Evolutionary conservation across 176 grass and related monocot genomes (phyloP).

Genomic region (Eragrostis nindensis): DNA sequence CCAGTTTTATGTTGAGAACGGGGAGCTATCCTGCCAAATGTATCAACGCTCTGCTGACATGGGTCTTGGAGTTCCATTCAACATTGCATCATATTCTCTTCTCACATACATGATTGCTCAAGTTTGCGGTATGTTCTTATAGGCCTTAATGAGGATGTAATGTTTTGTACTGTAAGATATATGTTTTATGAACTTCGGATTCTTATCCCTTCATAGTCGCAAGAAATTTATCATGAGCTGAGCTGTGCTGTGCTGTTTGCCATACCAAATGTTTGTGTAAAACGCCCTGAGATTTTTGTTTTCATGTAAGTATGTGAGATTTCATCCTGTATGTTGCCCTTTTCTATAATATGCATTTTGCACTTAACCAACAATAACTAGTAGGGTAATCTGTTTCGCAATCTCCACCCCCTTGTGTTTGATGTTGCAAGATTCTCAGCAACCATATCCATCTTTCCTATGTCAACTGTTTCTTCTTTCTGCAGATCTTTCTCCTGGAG

Average conservation of each 20-base stretch:
- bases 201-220: background rate
- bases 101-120: conserved; percentile 88
- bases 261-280: background rate
- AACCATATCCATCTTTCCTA: background rate
- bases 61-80: conserved; percentile 92
- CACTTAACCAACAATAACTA: background rate
- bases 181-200: background rate
- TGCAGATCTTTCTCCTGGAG: conserved; percentile 77
- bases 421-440: conserved; percentile 20
- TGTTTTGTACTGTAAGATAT: conserved; percentile 2
- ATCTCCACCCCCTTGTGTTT: background rate
- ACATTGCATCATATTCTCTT: conserved; percentile 84
- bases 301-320: background rate
- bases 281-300: no score
- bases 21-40: conserved; percentile 93
- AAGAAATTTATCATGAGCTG: background rate
- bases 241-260: background rate
- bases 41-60: conserved; percentile 94
- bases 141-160: background rate
- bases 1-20: conserved; percentile 86
- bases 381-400: background rate
- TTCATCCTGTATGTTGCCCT: background rate
- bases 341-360: background rate
- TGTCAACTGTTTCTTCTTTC: background rate
- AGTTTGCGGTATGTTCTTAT: conserved; percentile 78